These are phyloP conservation scores for Xylaria multiplex DNA, from an alignment of 2,329 filamentous ascomycete genomes.

Conservation along the genomic window DNA sequence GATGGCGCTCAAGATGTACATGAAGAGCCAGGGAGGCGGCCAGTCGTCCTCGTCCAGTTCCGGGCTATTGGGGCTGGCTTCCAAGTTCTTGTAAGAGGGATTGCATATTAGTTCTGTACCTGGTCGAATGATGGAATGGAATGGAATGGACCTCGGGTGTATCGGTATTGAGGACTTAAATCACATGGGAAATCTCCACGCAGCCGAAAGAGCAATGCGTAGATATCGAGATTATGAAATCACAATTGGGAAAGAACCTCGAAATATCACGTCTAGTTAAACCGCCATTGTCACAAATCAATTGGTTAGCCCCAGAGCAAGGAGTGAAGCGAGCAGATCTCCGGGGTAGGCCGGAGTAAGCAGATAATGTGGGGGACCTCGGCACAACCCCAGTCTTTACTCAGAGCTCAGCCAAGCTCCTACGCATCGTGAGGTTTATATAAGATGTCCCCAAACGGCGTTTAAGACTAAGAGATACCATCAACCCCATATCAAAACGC, in stretches of 20 bases:
- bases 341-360: background rate
- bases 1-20: conserved; percentile 90
- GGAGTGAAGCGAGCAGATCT: background rate
- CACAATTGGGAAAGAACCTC: background rate
- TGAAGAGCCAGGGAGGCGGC: conserved; percentile 75
- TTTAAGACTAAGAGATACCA: too few relatives aligned
- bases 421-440: conserved; percentile 1
- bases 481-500: background rate
- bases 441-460: background rate
- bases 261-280: background rate
- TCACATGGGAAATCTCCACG: background rate
- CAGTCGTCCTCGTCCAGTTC: conserved; percentile 43
- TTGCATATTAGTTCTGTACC: background rate
- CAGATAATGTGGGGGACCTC: conserved; percentile 19
- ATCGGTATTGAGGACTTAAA: background rate
- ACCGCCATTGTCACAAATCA: background rate
- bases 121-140: background rate
- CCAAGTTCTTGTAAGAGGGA: conserved; percentile 46
- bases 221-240: background rate
- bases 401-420: background rate
- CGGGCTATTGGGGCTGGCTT: conserved; percentile 45
- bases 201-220: background rate
- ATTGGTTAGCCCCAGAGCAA: background rate
- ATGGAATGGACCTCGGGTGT: background rate
- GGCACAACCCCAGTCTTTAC: conserved; percentile 8